Percentiles rank a stretch among this genome's conserved stretches.
These are phyloP conservation scores for Eucalyptus grandis DNA, from an alignment of 345 rosid species.

Conservation along the genomic window DNA sequence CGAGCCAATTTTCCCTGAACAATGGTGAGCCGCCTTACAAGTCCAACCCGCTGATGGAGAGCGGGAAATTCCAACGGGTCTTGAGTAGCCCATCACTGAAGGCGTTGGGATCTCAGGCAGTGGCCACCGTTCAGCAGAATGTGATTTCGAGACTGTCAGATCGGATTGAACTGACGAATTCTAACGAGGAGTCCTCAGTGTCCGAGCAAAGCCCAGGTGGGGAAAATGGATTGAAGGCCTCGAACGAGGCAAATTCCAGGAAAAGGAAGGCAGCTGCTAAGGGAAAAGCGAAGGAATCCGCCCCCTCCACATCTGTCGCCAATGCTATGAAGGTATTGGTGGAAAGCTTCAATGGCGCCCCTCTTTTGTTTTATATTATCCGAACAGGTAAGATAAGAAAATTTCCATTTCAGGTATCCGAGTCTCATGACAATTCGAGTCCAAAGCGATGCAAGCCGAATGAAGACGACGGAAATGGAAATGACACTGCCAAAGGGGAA, in stretches of 20 bases:
- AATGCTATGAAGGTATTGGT: conserved; percentile 3
- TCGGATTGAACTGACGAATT: not conserved
- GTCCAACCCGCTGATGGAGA: not conserved
- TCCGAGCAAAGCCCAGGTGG: not conserved
- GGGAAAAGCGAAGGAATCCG: conserved; percentile 17
- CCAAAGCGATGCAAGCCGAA: conserved; percentile 26
- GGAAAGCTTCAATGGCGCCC: not conserved
- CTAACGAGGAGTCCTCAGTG: conserved; percentile 4
- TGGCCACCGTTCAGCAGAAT: not conserved
- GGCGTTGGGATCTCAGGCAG: not conserved
- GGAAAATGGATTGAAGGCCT: not conserved
- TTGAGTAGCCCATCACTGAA: conserved; percentile 3
- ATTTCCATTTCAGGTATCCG: not conserved
- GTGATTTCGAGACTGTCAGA: not conserved
- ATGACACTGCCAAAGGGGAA: conserved; percentile 7
- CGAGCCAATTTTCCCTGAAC: not conserved
- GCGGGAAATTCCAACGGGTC: not conserved
- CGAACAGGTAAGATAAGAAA: not conserved
- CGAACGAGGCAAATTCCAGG: conserved; percentile 1
- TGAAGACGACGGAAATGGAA: conserved; percentile 14
- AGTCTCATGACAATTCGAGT: conserved; percentile 10
- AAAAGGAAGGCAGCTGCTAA: conserved; percentile 23
- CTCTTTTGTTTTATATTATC: not conserved
- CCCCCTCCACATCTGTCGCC: not conserved
- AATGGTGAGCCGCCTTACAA: not conserved